Base-by-base conservation (phyloP, 495 filamentous ascomycete species). In the Talaromyces stipitatus region DNA sequence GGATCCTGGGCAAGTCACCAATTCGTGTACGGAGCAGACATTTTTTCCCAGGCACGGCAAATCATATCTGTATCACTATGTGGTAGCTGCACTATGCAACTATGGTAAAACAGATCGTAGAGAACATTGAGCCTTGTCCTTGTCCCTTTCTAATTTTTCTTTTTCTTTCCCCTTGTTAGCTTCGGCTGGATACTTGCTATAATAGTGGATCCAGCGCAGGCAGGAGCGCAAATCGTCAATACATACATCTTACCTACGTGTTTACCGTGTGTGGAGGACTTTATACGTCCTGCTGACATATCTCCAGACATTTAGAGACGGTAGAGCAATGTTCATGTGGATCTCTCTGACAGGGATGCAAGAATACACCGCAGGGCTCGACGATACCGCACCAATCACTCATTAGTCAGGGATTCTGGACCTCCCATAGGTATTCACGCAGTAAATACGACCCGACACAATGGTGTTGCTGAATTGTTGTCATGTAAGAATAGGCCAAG, bases 61-160 rank as follows among this genome's bases (percentile, higher is more conserved):
- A 41, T 41, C 36, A 46, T 46, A 22, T 20, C 43, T 10, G 43
- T n/a, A n/a, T n/a, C n/a, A n/a, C n/a, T n/a, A n/a, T 46, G 43
- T 46, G 43, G 43, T 18, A 46, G 43, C 43, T 46, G 43, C 43
- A 46, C 20, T 46, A 46, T 36, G 33, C 43, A 46, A 46, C 43
- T 20, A 18, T 26, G 22, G 20, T 24, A 24, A 24, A 48, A 48
- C 22, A 26, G 45, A 48, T 26, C 45, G 45, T 48, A 20, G 45
- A 48, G 22, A 48, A n/a, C 12, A 18, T 20, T 24, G 33, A 36
- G 33, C 33, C 36, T 41, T 41, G 36, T 41, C n/a, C 36, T 18
- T 6, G 36, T 41, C n/a, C n/a, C n/a, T n/a, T n/a, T n/a, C n/a
- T n/a, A 16, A 16, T 18, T 41, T 41, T 41, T 41, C 18, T 1